Evolutionary conservation across 75 land plant species (phyloP).

Genomic region (Picea sitchensis): DNA sequence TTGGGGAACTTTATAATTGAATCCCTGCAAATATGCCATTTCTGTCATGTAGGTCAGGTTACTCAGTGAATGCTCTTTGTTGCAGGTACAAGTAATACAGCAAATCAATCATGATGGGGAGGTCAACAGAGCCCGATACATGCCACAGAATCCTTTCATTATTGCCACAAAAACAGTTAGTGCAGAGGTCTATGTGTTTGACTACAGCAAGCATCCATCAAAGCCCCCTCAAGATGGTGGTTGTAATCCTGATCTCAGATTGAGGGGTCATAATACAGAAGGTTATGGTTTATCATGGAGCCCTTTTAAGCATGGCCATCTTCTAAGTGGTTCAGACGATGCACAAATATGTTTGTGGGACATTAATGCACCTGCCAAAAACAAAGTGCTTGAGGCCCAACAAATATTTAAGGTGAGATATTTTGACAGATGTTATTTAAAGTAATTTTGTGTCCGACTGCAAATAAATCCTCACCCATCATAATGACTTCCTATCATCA

Average conservation of each 20-base stretch:
- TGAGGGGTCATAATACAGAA: conserved; percentile 77
- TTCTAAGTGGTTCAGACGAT: conserved; percentile 91
- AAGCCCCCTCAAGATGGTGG: conserved; percentile 24
- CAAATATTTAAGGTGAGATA: conserved; percentile 55
- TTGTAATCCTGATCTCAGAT: conserved; percentile 59
- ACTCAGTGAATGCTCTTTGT: neutral
- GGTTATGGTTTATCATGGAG: conserved; percentile 98
- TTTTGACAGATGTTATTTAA: neutral
- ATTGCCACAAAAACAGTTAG: conserved; percentile 85
- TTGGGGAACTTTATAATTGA: too few species aligned
- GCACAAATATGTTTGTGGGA: conserved; percentile 89
- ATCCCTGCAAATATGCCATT: too few species aligned
- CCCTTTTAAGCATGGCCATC: conserved; percentile 65
- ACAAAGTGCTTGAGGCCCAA: conserved; percentile 51
- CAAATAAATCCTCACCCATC: too few species aligned
- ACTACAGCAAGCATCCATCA: conserved; percentile 47
- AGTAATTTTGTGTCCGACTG: too few species aligned
- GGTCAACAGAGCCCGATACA: conserved; percentile 86
- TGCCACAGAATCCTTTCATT: conserved; percentile 77
- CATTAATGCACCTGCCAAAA: conserved; percentile 25
- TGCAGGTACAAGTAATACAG: conserved; percentile 49
- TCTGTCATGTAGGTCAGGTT: too few species aligned
- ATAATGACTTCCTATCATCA: too few species aligned
- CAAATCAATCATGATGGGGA: conserved; percentile 75
- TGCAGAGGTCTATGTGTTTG: conserved; percentile 72